Base-by-base conservation (phyloP, 2,329 filamentous ascomycete species). In the Alternaria brassicae region DNA sequence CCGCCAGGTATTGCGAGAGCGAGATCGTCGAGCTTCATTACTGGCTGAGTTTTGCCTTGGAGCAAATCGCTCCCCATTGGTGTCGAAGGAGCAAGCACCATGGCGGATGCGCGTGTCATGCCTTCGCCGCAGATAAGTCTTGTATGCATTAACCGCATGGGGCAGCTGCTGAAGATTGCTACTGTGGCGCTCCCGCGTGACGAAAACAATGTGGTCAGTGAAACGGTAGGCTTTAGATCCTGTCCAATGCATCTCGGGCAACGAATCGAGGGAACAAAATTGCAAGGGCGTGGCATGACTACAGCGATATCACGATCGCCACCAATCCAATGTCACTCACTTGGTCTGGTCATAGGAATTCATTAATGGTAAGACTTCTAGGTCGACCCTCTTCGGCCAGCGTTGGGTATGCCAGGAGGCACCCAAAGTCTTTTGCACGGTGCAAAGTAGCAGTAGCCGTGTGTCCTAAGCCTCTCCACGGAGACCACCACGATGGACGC, bases 81-180 rank as follows among this genome's bases (percentile, higher is more conserved):
- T 49, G 49, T 52, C 19, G 45, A 55, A 50, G 61, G 56, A 54
- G 62, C 56, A 69, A 69, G 66, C 68, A 68, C 59, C 53, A 15
- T 60, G 59, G 62, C 61, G 61, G 63, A 68, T 67, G 68, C 68
- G 68, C 68, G 69, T 70, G 65, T 61, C 45, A 53, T 52, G 53
- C 54, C 37, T 63, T 68, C 56, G 59, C 56, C 49, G 47, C 48
- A 61, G 60, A 67, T 67, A 61, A 68, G 61, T 39, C 53, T 34
- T 37, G 32, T 4, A 15, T n/a, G 45, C 32, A 8, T 58, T 66
- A 66, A 61, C 68, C 61, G 41, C 21, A 70, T 61, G 6, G 47
- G 64, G 68, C 53, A 69, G 68, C 61, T 70, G 56, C n/a, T 21
- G 41, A 40, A 41, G 28, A 27, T 3, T n/a, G 3, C 6, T 34